A percentile compares a stretch with the other conserved stretches of the same genome.
phyloP scores from a whole-genome alignment of 352 stramenopile species.

The Phytophthora europaea region DNA sequence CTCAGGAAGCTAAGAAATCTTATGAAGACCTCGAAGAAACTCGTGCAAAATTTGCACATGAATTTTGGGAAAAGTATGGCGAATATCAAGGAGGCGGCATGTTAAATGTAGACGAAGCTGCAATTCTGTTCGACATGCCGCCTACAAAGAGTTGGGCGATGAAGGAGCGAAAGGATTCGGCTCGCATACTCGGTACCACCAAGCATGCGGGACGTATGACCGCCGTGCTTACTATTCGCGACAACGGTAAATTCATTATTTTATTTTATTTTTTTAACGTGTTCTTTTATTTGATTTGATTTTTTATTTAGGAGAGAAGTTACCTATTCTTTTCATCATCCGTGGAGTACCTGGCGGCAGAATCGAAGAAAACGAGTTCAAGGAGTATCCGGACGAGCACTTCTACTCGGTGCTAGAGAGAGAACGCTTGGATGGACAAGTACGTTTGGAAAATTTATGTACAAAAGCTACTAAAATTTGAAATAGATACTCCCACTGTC shows the following conservation, averaged over 20 bases:
- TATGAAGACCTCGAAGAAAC: background rate
- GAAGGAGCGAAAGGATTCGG: slow-evolving; percentile 2
- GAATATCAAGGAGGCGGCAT: background rate
- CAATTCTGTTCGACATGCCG: slow-evolving; percentile 10
- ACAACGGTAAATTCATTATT: slow-evolving; percentile 6
- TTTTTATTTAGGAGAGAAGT: slow-evolving; percentile 12
- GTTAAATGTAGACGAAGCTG: slow-evolving; percentile 15
- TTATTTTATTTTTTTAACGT: too few species aligned
- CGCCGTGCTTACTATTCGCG: slow-evolving; percentile 4
- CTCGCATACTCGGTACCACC: background rate
- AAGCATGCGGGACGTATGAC: too few species aligned
- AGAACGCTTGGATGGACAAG: background rate
- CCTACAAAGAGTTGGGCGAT: slow-evolving; percentile 5
- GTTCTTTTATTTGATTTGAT: background rate
- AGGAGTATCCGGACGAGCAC: background rate
- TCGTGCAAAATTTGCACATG: slow-evolving; percentile 2
- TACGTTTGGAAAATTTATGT: slow-evolving; percentile 15
- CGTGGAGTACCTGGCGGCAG: background rate
- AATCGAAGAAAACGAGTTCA: slow-evolving; percentile 1
- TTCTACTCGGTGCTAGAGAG: slow-evolving; percentile 8
- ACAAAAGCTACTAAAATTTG: slow-evolving; percentile 11
- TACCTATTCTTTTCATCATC: slow-evolving; percentile 15
- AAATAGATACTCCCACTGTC: slow-evolving; percentile 8
- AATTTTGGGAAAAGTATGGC: slow-evolving; percentile 1
- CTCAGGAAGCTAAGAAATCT: slow-evolving; percentile 1